Percentiles rank a stretch among this genome's conserved stretches.
Conservation (phyloP, 352 stramenopile genomes). For the Globisporangium cylindrosporum region DNA sequence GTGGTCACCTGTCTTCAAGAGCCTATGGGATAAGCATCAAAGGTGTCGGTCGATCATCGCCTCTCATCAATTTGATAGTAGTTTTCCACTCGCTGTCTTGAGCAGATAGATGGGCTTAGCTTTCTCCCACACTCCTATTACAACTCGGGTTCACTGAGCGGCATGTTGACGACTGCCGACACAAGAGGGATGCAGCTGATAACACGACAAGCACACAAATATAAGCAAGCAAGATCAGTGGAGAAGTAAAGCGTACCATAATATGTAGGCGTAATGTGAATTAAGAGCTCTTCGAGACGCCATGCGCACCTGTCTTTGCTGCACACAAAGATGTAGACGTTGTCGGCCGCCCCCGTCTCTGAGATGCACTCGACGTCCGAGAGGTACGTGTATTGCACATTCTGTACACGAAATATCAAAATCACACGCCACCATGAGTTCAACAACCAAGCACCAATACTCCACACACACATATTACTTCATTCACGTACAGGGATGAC, state of each 20-base stretch:
- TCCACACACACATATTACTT: not conserved
- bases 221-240: not conserved
- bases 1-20: too few species aligned
- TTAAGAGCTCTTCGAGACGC: not conserved
- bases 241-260: too few species aligned
- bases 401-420: conserved; percentile 28
- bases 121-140: conserved; percentile 15
- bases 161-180: conserved; percentile 81
- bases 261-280: not conserved
- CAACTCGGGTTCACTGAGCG: conserved; percentile 66
- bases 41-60: too few species aligned
- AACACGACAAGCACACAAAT: not conserved
- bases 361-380: conserved; percentile 74
- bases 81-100: too few species aligned
- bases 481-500: conserved; percentile 54
- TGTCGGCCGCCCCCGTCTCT: conserved; percentile 64
- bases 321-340: conserved; percentile 79
- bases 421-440: not conserved
- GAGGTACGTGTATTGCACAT: conserved; percentile 67
- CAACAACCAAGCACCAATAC: conserved; percentile 3
- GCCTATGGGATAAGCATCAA: too few species aligned
- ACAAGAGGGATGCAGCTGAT: conserved; percentile 73
- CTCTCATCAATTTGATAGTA: too few species aligned
- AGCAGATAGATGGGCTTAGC: too few species aligned
- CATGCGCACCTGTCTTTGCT: conserved; percentile 66